Evolutionary conservation across 345 rosid species (phyloP).

Genomic region (Acer saccharum): DNA sequence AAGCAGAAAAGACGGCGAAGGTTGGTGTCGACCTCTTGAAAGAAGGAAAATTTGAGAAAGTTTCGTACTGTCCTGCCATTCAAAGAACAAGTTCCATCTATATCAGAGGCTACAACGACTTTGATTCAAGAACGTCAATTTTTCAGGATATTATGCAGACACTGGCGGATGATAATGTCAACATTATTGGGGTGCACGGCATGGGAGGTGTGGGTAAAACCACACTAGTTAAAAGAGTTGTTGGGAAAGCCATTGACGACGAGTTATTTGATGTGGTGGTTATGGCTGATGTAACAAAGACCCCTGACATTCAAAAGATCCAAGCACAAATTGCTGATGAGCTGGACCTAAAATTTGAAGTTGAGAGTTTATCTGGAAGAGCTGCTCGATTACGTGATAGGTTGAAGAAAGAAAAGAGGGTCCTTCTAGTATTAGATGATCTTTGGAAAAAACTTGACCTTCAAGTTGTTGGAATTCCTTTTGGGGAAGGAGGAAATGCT

Average conservation of each 20-base stretch:
- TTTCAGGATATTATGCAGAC: neutral
- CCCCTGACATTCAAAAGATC: neutral
- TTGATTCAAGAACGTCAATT: neutral
- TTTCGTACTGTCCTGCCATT: neutral
- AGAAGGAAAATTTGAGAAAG: neutral
- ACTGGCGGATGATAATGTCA: neutral
- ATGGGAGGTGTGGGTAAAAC: conserved; percentile 26
- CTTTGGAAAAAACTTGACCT: neutral
- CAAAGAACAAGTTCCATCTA: neutral
- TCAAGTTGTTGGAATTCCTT: neutral
- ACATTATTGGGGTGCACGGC: conserved; percentile 26
- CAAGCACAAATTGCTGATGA: conserved; percentile 8
- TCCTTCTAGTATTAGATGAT: neutral
- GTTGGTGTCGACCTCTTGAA: neutral
- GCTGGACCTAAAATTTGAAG: conserved; percentile 1
- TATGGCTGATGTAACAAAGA: neutral
- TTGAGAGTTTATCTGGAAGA: conserved; percentile 1
- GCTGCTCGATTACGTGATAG: neutral
- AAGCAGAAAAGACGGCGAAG: neutral
- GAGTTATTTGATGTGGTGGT: neutral
- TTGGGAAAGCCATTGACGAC: neutral
- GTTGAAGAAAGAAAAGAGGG: conserved; percentile 6
- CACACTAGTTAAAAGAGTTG: conserved; percentile 14
- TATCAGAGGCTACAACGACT: neutral
- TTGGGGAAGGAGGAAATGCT: no score